Percentiles rank a stretch among this genome's conserved stretches.
Conservation (phyloP, 768 basidiomycete species). For the Pleurotus cornucopiae region DNA sequence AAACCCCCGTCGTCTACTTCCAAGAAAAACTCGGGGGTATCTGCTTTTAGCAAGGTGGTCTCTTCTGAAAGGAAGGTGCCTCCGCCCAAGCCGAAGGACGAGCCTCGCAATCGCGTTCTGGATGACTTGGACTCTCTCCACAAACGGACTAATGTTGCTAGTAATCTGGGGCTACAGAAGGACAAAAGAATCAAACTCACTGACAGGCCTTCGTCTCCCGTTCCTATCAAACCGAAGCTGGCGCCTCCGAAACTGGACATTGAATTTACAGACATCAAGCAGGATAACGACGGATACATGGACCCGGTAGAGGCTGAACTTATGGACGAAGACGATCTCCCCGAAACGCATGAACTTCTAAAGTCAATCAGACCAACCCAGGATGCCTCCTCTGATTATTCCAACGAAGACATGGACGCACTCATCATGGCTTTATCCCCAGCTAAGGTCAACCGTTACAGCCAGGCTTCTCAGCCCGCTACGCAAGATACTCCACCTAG, state of each 20-base stretch:
- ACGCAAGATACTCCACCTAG: not conserved
- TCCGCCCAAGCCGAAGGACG: conserved; percentile 19
- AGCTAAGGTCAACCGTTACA: conserved; percentile 13
- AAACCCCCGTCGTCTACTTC: not conserved
- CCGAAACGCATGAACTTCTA: conserved; percentile 31
- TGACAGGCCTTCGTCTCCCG: conserved; percentile 6
- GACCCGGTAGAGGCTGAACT: conserved; percentile 19
- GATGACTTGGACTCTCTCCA: conserved; percentile 40
- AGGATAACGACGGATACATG: conserved; percentile 14
- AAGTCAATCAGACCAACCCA: conserved; percentile 3
- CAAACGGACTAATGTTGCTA: conserved; percentile 35
- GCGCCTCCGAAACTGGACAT: conserved; percentile 42
- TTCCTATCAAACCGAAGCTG: conserved; percentile 6
- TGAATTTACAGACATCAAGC: conserved; percentile 40
- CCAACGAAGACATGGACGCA: conserved; percentile 38
- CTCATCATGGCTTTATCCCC: conserved; percentile 34
- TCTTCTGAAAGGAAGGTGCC: not conserved
- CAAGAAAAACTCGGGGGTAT: not conserved
- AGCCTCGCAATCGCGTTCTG: conserved; percentile 24
- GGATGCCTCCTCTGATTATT: conserved; percentile 27
- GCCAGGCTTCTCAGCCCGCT: not conserved
- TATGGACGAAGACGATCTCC: conserved; percentile 40
- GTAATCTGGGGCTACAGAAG: conserved; percentile 30
- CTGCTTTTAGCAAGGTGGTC: not conserved
- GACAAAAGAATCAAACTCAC: conserved; percentile 45